Conservation (phyloP, 225 moss, liverwort and hornwort genomes). For the Bryum argenteum region DNA sequence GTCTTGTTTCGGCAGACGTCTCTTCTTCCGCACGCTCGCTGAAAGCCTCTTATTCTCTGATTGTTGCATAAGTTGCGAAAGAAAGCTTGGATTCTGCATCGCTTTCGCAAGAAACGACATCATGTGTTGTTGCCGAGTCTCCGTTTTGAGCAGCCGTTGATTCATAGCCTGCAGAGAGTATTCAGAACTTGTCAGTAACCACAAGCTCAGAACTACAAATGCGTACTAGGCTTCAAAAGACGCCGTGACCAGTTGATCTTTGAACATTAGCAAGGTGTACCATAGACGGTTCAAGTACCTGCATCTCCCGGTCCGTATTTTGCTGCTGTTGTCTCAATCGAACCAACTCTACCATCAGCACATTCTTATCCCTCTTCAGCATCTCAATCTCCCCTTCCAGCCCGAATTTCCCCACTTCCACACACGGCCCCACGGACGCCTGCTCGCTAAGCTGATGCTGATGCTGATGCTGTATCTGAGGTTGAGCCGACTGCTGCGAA, state of each 20-base stretch:
- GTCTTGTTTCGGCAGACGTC: slow-evolving; percentile 85
- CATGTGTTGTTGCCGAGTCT: slow-evolving; percentile 95
- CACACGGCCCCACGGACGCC: slow-evolving; percentile 61
- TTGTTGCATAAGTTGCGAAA: slow-evolving; percentile 89
- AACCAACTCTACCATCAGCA: slow-evolving; percentile 90
- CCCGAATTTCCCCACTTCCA: slow-evolving; percentile 91
- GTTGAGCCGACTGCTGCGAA: slow-evolving; percentile 48
- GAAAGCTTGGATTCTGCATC: slow-evolving; percentile 94
- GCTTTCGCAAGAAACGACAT: slow-evolving; percentile 98
- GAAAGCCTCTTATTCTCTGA: slow-evolving; percentile 71
- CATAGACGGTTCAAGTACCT: slow-evolving; percentile 27
- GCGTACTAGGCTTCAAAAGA: neutral
- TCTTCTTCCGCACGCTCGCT: slow-evolving; percentile 77
- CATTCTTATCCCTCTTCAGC: slow-evolving; percentile 89
- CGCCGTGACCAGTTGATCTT: neutral
- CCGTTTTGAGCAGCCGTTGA: slow-evolving; percentile 76
- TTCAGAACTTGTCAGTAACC: slow-evolving; percentile 2
- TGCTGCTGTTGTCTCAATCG: slow-evolving; percentile 84
- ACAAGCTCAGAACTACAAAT: neutral
- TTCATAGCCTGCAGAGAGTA: slow-evolving; percentile 63
- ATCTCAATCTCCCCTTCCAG: slow-evolving; percentile 89
- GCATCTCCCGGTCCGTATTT: slow-evolving; percentile 77
- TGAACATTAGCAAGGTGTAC: neutral
- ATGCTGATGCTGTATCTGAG: slow-evolving; percentile 34
- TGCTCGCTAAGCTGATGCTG: slow-evolving; percentile 52